Base-by-base conservation (phyloP, 2,329 filamentous ascomycete genomes). In the Colletotrichum godetiae region DNA sequence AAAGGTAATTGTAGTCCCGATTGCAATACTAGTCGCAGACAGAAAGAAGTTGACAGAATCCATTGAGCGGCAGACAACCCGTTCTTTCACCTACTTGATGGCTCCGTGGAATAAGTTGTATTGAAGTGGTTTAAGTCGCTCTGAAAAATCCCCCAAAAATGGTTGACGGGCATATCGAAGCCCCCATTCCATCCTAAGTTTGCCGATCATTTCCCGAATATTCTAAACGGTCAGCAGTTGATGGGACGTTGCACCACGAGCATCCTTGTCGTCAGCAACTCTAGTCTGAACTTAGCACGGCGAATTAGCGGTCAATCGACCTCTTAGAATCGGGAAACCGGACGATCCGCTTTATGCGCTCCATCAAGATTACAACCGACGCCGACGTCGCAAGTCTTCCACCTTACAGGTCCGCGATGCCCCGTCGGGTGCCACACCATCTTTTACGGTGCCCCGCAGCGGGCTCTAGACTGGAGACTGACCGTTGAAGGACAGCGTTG, bases 341-440 rank as follows among this genome's bases (percentile, higher is more conserved):
- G 29, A 31, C 46, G 57, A n/a, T 60, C 62, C 49, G 49, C 62
- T 65, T 65, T 37, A 55, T 31, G 19, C 53, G 46, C 62, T 55
- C 62, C 62, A 56, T 55, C 62, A 56, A 55, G 31, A 35, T 22
- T 55, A 65, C 62, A 37, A 35, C 62, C 62, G 8, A 55, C 24
- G 62, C 42, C 33, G 46, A 31, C n/a, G n/a, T n/a, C n/a, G n/a
- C n/a, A n/a, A n/a, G n/a, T n/a, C n/a, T 33, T n/a, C 42, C 31
- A 37, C 7, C 57, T 60, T 60, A 60, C 57, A 60, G 31, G 42
- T n/a, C 42, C 42, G 42, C 19, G 42, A 49, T 49, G 42, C 42
- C 42, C n/a, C 22, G 52, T 42, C 33, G 29, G 62, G 29, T 53
- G 31, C 62, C 62, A 27, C 49, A 65, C 62, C 62, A 65, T 55